Evolutionary conservation across 139 green algal genomes (phyloP).

Genomic region (Mychonastes homosphaera): DNA sequence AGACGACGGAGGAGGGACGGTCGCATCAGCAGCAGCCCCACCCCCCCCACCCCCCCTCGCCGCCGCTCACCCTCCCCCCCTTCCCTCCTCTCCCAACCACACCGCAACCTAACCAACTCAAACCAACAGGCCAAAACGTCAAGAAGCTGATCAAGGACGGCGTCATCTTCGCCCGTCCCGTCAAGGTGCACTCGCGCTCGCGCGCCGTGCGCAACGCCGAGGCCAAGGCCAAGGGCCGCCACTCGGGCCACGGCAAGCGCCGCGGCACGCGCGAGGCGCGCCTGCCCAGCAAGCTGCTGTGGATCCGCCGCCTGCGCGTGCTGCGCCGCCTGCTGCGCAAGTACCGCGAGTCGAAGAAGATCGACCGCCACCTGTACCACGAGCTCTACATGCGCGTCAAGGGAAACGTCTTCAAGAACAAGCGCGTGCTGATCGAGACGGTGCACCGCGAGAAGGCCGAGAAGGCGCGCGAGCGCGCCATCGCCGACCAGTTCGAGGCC

Average conservation of each 20-base stretch:
- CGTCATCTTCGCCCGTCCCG: constrained; percentile 95
- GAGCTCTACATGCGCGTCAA: constrained; percentile 96
- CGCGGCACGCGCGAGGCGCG: constrained; percentile 93
- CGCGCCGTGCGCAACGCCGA: constrained; percentile 68
- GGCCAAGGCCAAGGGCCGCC: constrained; percentile 95
- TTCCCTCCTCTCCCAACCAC: no score
- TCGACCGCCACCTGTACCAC: constrained; percentile 98
- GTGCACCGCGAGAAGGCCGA: constrained; percentile 99
- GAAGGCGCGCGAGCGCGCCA: constrained; percentile 95
- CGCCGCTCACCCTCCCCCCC: no score
- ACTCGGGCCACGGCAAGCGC: constrained; percentile 97
- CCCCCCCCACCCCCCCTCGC: no score
- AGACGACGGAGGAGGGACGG: neutral
- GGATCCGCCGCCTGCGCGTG: constrained; percentile 91
- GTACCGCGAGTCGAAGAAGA: constrained; percentile 99
- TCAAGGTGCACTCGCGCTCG: constrained; percentile 91
- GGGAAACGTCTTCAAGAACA: constrained; percentile 99
- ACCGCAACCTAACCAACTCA: no score
- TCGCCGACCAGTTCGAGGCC: constrained; percentile 97
- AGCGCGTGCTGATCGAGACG: constrained; percentile 98
- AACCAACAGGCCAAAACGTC: constrained; percentile 95
- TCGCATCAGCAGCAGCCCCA: constrained; percentile 6
- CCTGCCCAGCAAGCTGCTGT: constrained; percentile 94
- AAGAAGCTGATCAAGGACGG: constrained; percentile 99
- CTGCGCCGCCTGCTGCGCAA: constrained; percentile 92